Conservation (phyloP, 2,329 filamentous ascomycete species). For the Trichophyton rubrum region DNA sequence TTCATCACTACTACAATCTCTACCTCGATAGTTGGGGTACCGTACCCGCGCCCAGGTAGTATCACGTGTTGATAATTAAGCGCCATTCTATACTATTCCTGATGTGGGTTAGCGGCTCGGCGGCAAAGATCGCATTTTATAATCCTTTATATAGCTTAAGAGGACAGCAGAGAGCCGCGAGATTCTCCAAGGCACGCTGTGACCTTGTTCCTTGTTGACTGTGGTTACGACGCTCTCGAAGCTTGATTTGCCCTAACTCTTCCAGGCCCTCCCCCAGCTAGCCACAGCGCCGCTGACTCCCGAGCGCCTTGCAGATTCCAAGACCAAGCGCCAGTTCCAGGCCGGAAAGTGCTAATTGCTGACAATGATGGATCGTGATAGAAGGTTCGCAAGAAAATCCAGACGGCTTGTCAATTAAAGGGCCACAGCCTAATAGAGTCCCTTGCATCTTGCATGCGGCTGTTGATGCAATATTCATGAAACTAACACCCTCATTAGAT, state of each 20-base stretch:
- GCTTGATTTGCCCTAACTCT: background rate
- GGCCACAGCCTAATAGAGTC: background rate
- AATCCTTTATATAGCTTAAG: background rate
- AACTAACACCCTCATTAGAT: conserved; percentile 10
- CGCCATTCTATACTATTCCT: background rate
- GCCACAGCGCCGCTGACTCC: background rate
- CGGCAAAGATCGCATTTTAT: background rate
- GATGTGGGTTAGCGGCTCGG: background rate
- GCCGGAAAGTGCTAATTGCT: background rate
- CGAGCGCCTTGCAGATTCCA: background rate
- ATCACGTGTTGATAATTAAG: background rate
- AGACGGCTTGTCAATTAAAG: background rate
- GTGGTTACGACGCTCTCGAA: background rate
- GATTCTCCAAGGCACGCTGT: background rate
- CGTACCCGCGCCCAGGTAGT: no score
- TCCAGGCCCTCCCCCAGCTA: background rate
- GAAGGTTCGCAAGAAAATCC: conserved; percentile 1
- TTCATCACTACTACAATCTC: no score
- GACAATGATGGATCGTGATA: conserved; percentile 3
- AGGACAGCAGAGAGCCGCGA: background rate
- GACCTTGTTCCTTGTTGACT: background rate
- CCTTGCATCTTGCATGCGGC: background rate
- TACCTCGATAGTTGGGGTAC: no score
- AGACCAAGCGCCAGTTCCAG: background rate
- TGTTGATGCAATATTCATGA: background rate